These are phyloP conservation scores for Saccharomyces mikatae DNA, from an alignment of 805 yeast genomes.

Conservation along the genomic window DNA sequence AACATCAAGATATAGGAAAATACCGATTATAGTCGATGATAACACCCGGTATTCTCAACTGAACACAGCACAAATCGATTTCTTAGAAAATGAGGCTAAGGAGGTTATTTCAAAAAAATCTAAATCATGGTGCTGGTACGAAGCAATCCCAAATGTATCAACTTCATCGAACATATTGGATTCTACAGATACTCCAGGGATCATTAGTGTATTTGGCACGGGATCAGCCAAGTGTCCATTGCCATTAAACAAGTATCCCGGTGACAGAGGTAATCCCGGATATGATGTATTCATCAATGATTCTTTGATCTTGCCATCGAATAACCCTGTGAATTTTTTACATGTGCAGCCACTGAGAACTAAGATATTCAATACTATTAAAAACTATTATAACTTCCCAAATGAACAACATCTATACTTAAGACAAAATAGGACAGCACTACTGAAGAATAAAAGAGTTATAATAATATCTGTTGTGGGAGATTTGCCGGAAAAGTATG, in stretches of 20 bases:
- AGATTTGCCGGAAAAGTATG: constrained; percentile 28
- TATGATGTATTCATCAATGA: constrained; percentile 20
- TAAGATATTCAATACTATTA: constrained; percentile 30
- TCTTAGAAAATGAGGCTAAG: constrained; percentile 21
- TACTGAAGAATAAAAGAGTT: constrained; percentile 19
- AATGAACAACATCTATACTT: constrained; percentile 33
- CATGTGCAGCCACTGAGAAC: constrained; percentile 31
- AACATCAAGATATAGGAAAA: constrained; percentile 3
- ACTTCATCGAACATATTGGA: constrained; percentile 3
- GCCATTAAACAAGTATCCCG: constrained; percentile 20
- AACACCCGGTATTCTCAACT: constrained; percentile 22
- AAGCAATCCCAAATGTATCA: background rate
- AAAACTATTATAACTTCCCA: constrained; percentile 32
- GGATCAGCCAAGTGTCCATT: constrained; percentile 25
- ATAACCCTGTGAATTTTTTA: constrained; percentile 19
- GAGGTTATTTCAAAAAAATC: constrained; percentile 15
- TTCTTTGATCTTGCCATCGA: constrained; percentile 27
- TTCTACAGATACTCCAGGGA: constrained; percentile 15
- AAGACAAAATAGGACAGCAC: constrained; percentile 16
- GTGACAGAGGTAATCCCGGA: constrained; percentile 9
- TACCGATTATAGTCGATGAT: constrained; percentile 9
- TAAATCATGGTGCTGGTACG: constrained; percentile 29
- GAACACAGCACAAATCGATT: constrained; percentile 18
- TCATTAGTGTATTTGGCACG: constrained; percentile 23
- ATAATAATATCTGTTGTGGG: constrained; percentile 28